Percentiles rank a stretch among this genome's conserved stretches.
Evolutionary conservation across 2,329 filamentous ascomycete species (phyloP).

Genomic region (Bipolaris sorokiniana): DNA sequence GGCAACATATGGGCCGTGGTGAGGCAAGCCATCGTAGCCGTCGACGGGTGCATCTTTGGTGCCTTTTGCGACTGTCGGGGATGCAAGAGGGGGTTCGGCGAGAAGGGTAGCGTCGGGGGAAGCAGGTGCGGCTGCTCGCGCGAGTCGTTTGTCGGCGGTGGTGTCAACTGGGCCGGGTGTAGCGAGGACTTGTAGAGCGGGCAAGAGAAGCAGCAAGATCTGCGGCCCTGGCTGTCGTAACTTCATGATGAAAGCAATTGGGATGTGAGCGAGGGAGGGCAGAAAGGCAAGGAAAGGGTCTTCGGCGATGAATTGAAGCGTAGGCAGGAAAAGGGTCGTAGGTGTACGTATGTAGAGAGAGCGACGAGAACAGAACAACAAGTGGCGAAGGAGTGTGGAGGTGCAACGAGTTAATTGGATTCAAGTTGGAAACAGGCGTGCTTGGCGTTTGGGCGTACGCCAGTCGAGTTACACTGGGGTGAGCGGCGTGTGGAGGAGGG

Average conservation of each 20-base stretch:
- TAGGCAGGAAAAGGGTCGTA: not conserved
- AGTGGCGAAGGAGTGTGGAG: slow-evolving; percentile 9
- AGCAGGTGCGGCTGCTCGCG: slow-evolving; percentile 39
- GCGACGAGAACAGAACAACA: slow-evolving; percentile 18
- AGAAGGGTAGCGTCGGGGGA: slow-evolving; percentile 29
- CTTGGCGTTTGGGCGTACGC: slow-evolving; percentile 20
- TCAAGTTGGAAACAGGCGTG: slow-evolving; percentile 4
- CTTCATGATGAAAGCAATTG: slow-evolving; percentile 60
- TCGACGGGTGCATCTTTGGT: slow-evolving; percentile 88
- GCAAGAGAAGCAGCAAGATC: slow-evolving; percentile 58
- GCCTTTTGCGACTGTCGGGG: slow-evolving; percentile 49
- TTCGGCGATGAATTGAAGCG: slow-evolving; percentile 7
- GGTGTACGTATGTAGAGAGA: slow-evolving; percentile 5
- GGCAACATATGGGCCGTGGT: slow-evolving; percentile 80
- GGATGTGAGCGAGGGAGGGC: slow-evolving; percentile 16
- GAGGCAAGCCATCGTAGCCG: slow-evolving; percentile 90
- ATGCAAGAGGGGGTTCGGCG: slow-evolving; percentile 29
- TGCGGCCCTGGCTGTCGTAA: slow-evolving; percentile 61
- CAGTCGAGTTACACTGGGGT: slow-evolving; percentile 26
- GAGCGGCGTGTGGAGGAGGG: slow-evolving; percentile 32
- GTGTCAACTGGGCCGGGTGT: slow-evolving; percentile 51
- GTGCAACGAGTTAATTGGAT: slow-evolving; percentile 1
- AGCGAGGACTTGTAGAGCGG: slow-evolving; percentile 65
- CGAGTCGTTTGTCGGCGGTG: slow-evolving; percentile 31
- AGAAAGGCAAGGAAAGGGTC: not conserved